Evolutionary conservation across 1,284 basidiomycete species (phyloP).

Genomic region (Ganoderma lucidum): DNA sequence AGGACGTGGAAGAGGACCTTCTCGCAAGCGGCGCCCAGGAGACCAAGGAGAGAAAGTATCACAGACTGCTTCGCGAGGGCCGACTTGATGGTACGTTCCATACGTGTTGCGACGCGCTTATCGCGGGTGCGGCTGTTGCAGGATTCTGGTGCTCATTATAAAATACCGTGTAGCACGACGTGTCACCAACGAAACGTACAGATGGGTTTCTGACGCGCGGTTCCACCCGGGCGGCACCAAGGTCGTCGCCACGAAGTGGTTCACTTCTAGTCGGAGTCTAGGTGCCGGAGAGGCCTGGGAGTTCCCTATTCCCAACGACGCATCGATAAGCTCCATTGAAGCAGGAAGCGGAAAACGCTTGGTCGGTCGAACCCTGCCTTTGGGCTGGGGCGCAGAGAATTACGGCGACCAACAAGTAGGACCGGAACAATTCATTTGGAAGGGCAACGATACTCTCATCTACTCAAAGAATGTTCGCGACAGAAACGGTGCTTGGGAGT

Average conservation of each 20-base stretch:
- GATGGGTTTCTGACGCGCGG: conserved; percentile 71
- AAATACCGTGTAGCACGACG: conserved; percentile 53
- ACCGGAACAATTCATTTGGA: conserved; percentile 74
- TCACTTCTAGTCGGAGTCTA: conserved; percentile 65
- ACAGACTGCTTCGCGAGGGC: conserved; percentile 66
- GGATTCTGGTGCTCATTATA: conserved; percentile 4
- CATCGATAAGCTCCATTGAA: conserved; percentile 42
- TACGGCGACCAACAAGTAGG: conserved; percentile 77
- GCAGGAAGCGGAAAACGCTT: conserved; percentile 62
- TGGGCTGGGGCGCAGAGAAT: conserved; percentile 62
- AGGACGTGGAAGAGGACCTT: conserved; percentile 55
- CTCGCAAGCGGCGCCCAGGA: conserved; percentile 60
- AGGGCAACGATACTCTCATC: conserved; percentile 62
- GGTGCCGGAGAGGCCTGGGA: conserved; percentile 79
- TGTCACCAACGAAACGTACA: conserved; percentile 77
- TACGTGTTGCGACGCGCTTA: conserved; percentile 6
- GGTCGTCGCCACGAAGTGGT: conserved; percentile 80
- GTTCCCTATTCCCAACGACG: conserved; percentile 54
- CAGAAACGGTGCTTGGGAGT: conserved; percentile 55
- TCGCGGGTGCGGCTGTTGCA: too few relatives aligned
- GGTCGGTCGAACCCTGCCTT: conserved; percentile 62
- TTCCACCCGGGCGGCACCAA: conserved; percentile 71
- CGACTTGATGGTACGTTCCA: conserved; percentile 55
- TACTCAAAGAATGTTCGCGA: conserved; percentile 72
- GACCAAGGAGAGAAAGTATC: conserved; percentile 52